Conservation (phyloP, 2,329 filamentous ascomycete species). For the Ophiostoma quercus region DNA sequence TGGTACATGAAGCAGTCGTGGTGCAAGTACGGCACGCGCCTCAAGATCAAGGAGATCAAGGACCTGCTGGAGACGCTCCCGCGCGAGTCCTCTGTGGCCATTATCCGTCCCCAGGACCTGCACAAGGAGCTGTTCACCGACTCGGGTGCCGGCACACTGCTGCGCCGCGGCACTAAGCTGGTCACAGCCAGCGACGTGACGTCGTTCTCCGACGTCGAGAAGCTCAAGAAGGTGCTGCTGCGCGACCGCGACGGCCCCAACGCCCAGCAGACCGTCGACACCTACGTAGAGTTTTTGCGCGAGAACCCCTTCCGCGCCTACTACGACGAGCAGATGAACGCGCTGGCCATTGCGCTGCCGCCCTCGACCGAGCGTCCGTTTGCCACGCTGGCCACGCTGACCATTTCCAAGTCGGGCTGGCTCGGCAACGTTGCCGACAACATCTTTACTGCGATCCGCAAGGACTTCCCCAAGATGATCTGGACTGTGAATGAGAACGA, state of each 20-base stretch:
- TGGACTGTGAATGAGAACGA: constrained; percentile 97
- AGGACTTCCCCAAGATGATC: constrained; percentile 82
- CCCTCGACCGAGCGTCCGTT: constrained; percentile 60
- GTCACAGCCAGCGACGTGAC: constrained; percentile 64
- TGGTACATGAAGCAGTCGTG: constrained; percentile 88
- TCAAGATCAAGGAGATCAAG: constrained; percentile 98
- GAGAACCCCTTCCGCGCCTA: constrained; percentile 83
- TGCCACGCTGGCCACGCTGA: constrained; percentile 82
- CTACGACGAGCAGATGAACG: constrained; percentile 91
- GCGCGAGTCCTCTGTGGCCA: constrained; percentile 88
- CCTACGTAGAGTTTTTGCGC: constrained; percentile 74
- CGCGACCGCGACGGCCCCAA: constrained; percentile 77
- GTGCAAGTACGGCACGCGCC: constrained; percentile 88
- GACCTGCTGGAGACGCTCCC: constrained; percentile 84
- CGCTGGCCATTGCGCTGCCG: constrained; percentile 81
- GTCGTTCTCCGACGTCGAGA: constrained; percentile 69
- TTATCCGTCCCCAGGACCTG: constrained; percentile 91
- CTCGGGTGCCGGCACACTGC: constrained; percentile 87
- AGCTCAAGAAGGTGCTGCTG: constrained; percentile 76
- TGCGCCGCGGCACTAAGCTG: constrained; percentile 86
- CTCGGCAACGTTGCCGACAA: constrained; percentile 92
- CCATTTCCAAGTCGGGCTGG: constrained; percentile 92
- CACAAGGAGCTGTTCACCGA: constrained; percentile 97
- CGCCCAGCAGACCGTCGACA: constrained; percentile 75
- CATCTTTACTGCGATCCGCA: constrained; percentile 87